A percentile compares a stretch with the other conserved stretches of the same genome.
Conservation (phyloP, 2,329 filamentous ascomycete genomes). For the Colletotrichum gloeosporioides region DNA sequence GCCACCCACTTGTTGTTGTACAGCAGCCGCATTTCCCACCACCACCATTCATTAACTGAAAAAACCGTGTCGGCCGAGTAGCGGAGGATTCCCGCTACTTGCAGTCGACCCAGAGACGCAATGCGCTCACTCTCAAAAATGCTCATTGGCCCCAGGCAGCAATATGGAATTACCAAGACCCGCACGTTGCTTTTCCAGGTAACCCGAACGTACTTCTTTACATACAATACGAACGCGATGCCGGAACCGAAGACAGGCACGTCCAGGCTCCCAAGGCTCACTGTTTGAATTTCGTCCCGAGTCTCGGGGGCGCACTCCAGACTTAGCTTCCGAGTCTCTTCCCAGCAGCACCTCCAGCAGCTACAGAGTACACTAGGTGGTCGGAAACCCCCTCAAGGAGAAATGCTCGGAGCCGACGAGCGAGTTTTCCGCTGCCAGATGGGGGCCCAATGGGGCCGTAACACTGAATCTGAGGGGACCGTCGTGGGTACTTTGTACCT, state of each 20-base stretch:
- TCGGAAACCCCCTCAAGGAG: background rate
- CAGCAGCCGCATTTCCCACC: background rate
- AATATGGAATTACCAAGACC: background rate
- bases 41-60: background rate
- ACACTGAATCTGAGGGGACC: conserved; percentile 14
- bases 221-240: background rate
- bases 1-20: background rate
- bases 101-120: background rate
- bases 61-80: conserved; percentile 10
- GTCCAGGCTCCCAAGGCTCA: background rate
- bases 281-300: conserved; percentile 1
- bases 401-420: conserved; percentile 14
- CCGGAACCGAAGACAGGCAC: conserved; percentile 2
- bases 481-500: background rate
- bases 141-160: background rate
- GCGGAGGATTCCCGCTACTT: background rate
- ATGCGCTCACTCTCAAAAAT: background rate
- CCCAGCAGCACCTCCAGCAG: background rate
- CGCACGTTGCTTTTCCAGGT: background rate
- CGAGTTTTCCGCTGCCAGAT: background rate
- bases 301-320: background rate
- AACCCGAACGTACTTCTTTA: background rate
- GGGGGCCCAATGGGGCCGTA: background rate
- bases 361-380: background rate
- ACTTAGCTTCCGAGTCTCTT: background rate